Evolutionary conservation across 73 alveolate genomes (phyloP).

Genomic region (Breviolum minutum): DNA sequence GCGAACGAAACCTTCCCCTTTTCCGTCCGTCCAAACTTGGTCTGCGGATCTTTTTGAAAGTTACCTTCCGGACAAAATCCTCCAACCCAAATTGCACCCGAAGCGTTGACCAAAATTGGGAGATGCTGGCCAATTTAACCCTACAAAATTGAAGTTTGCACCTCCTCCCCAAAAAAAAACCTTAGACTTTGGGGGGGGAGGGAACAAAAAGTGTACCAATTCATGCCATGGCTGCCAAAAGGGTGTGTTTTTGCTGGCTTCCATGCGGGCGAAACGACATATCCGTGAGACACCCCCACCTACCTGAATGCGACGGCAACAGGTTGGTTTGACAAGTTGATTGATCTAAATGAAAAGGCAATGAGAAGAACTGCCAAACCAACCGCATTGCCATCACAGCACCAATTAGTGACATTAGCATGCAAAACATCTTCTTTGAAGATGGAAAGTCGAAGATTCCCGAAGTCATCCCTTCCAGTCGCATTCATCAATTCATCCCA

Average conservation of each 20-base stretch:
- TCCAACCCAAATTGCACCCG: no score
- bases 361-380: neutral
- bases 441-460: neutral
- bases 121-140: no score
- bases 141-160: no score
- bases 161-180: no score
- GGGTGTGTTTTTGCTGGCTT: neutral
- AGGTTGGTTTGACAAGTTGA: slow-evolving; percentile 30
- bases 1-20: no score
- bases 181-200: neutral
- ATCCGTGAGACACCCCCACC: slow-evolving; percentile 3
- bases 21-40: no score
- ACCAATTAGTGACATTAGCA: neutral
- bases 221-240: no score
- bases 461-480: neutral
- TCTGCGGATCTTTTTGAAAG: no score
- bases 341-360: neutral
- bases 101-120: no score
- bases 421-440: slow-evolving; percentile 37
- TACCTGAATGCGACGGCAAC: neutral
- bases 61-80: no score
- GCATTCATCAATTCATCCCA: no score
- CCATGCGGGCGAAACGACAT: neutral
- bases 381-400: neutral
- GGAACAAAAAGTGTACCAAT: no score